phyloP scores from a whole-genome alignment of 192 early-diverging fungal genomes.

The Rhizophlyctis rosea region DNA sequence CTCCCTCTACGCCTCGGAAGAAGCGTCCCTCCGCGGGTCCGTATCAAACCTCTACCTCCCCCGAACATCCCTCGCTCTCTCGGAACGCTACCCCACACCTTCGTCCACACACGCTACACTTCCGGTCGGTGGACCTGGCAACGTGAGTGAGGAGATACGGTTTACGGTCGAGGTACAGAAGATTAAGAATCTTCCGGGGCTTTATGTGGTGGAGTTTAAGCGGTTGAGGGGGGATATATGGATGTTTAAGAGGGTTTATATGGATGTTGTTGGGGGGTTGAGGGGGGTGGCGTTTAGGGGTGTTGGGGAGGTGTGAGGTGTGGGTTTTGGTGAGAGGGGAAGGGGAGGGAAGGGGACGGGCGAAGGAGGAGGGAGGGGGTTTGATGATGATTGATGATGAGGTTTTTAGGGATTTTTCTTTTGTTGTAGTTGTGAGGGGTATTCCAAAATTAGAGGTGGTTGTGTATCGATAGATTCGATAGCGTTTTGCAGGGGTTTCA shows the following conservation, averaged over 20 bases:
- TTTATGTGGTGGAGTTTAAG: slow-evolving; percentile 53
- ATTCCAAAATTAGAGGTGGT: too few relatives aligned
- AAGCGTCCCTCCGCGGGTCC: not conserved
- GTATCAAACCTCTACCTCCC: too few relatives aligned
- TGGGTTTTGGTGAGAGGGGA: too few relatives aligned
- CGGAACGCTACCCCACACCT: slow-evolving; percentile 8
- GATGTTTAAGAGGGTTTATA: slow-evolving; percentile 50
- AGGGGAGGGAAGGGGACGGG: too few relatives aligned
- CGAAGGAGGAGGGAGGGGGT: too few relatives aligned
- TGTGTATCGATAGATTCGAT: too few relatives aligned
- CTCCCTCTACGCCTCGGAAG: too few relatives aligned
- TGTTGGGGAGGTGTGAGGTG: too few relatives aligned
- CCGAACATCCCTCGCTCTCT: slow-evolving; percentile 1
- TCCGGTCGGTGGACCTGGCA: slow-evolving; percentile 33
- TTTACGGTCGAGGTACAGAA: slow-evolving; percentile 86
- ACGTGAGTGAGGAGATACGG: slow-evolving; percentile 70
- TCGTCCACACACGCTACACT: not conserved
- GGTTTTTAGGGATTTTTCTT: too few relatives aligned
- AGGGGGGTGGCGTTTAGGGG: slow-evolving; percentile 4
- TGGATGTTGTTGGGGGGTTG: slow-evolving; percentile 29
- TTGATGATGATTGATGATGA: too few relatives aligned
- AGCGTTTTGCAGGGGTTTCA: too few relatives aligned
- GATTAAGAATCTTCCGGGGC: slow-evolving; percentile 76
- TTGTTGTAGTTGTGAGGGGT: too few relatives aligned
- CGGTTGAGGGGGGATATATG: slow-evolving; percentile 50